These are phyloP conservation scores for Sphagnum fallax DNA, from an alignment of 228 moss, liverwort and hornwort genomes.

Conservation along the genomic window DNA sequence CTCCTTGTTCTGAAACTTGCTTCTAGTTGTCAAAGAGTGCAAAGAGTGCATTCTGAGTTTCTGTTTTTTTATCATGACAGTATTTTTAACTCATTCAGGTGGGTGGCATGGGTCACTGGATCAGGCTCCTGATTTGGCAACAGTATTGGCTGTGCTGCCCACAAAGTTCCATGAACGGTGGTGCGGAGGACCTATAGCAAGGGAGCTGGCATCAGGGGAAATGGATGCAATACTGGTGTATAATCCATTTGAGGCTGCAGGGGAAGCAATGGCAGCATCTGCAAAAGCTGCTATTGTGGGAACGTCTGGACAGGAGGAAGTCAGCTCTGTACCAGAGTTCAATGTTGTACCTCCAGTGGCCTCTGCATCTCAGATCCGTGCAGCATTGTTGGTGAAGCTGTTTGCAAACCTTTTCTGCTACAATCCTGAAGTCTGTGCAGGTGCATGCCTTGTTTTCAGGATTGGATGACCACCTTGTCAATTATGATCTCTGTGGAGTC, in stretches of 20 bases:
- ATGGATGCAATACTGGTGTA: slow-evolving; percentile 91
- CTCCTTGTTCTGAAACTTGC: not conserved
- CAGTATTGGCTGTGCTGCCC: slow-evolving; percentile 82
- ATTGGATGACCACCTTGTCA: not conserved
- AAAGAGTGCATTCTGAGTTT: not conserved
- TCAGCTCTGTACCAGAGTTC: slow-evolving; percentile 77
- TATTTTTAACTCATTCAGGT: not conserved
- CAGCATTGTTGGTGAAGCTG: slow-evolving; percentile 92
- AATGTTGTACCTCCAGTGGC: slow-evolving; percentile 69
- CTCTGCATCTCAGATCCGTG: slow-evolving; percentile 74
- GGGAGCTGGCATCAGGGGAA: slow-evolving; percentile 80
- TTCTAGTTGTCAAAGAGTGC: not conserved
- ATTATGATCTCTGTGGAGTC: not conserved
- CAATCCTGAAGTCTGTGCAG: slow-evolving; percentile 96
- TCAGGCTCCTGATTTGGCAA: slow-evolving; percentile 94
- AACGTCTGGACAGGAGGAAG: slow-evolving; percentile 62
- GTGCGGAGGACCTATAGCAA: slow-evolving; percentile 94
- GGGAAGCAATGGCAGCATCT: slow-evolving; percentile 96
- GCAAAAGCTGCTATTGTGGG: slow-evolving; percentile 62
- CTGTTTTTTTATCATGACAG: too few relatives aligned
- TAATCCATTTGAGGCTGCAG: slow-evolving; percentile 97
- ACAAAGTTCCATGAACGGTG: slow-evolving; percentile 83
- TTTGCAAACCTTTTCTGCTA: slow-evolving; percentile 96
- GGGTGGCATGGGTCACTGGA: not conserved
- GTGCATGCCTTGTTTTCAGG: slow-evolving; percentile 20